Evolutionary conservation across 768 basidiomycete genomes (phyloP).

Genomic region (Phaffia tasmanica): DNA sequence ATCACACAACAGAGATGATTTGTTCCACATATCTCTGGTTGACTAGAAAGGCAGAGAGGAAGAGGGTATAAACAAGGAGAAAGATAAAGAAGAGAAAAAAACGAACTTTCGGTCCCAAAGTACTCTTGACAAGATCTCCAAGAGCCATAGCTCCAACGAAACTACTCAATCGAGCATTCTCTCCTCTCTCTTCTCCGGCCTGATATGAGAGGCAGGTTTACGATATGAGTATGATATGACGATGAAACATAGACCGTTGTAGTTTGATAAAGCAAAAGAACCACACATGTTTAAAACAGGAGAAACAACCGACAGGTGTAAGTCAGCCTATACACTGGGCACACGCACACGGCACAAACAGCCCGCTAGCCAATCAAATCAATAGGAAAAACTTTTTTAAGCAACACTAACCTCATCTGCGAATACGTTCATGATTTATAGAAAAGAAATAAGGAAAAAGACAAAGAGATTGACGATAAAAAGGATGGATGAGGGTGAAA

Average conservation of each 20-base stretch:
- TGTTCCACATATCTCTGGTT: neutral
- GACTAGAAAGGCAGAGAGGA: neutral
- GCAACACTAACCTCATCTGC: constrained; percentile 26
- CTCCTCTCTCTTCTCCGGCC: constrained; percentile 73
- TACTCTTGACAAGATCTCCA: constrained; percentile 97
- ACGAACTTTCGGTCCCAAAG: constrained; percentile 72
- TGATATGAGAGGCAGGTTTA: constrained; percentile 22
- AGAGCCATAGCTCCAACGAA: constrained; percentile 96
- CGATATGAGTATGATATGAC: neutral
- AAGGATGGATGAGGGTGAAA: too few species aligned
- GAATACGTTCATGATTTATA: constrained; percentile 27
- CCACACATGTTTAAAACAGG: neutral
- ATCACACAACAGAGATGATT: neutral
- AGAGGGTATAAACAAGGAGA: neutral
- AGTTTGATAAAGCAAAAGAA: neutral
- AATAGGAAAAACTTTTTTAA: too few species aligned
- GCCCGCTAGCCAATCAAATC: too few species aligned
- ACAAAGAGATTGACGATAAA: neutral
- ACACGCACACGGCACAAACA: too few species aligned
- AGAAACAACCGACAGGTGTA: constrained; percentile 13
- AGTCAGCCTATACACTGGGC: neutral
- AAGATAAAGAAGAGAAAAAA: neutral
- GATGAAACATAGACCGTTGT: neutral
- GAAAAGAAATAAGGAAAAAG: neutral
- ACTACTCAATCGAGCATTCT: constrained; percentile 93